These are phyloP conservation scores for Suillus weaverae DNA, from an alignment of 768 basidiomycete genomes.

Conservation along the genomic window DNA sequence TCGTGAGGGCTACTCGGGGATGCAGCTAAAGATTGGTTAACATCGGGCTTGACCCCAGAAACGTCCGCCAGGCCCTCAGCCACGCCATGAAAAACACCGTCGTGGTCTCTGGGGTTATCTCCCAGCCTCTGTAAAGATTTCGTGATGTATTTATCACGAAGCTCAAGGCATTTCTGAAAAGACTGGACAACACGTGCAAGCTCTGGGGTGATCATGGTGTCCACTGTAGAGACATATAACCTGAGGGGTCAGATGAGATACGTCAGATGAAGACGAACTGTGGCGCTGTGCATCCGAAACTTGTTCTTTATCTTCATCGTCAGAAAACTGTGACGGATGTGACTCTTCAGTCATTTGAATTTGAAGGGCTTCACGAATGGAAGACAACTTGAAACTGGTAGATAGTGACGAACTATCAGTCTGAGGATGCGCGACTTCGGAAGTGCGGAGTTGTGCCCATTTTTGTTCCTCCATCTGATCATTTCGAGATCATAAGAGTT, in stretches of 20 bases:
- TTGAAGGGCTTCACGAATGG: slow-evolving; percentile 32
- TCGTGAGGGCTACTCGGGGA: slow-evolving; percentile 37
- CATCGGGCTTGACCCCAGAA: slow-evolving; percentile 66
- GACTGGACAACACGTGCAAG: slow-evolving; percentile 61
- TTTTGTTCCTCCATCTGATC: slow-evolving; percentile 73
- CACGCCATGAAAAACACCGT: slow-evolving; percentile 72
- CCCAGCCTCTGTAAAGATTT: slow-evolving; percentile 89
- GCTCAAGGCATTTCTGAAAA: slow-evolving; percentile 80
- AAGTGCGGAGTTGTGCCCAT: slow-evolving; percentile 63
- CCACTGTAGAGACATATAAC: slow-evolving; percentile 3
- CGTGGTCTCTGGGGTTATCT: slow-evolving; percentile 92
- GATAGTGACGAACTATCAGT: slow-evolving; percentile 32
- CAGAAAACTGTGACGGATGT: slow-evolving; percentile 22
- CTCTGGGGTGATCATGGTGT: slow-evolving; percentile 39
- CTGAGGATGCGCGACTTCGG: slow-evolving; percentile 36
- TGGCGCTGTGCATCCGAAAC: slow-evolving; percentile 32
- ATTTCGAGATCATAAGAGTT: slow-evolving; percentile 6
- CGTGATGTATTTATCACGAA: slow-evolving; percentile 94
- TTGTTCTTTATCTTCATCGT: slow-evolving; percentile 40
- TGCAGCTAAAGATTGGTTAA: slow-evolving; percentile 33
- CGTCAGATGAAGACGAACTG: slow-evolving; percentile 20
- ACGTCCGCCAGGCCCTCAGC: slow-evolving; percentile 62
- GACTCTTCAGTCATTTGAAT: slow-evolving; percentile 17
- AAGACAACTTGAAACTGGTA: slow-evolving; percentile 41
- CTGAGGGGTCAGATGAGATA: not conserved